A percentile compares a stretch with the other conserved stretches of the same genome.
Evolutionary conservation across 805 yeast genomes (phyloP).

Genomic region (Starmerella gropengiesseri): DNA sequence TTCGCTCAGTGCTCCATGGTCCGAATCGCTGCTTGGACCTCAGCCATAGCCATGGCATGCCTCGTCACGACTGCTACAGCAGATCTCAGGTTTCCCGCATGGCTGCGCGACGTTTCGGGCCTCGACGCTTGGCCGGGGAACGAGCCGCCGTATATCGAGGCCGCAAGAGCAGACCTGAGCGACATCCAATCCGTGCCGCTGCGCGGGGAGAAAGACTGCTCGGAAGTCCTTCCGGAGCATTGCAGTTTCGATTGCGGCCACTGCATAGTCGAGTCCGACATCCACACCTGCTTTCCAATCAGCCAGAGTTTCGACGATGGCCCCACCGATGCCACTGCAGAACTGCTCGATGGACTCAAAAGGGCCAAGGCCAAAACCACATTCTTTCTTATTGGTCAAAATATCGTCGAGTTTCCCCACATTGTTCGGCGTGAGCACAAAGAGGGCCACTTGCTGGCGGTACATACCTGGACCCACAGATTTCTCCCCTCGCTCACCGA

Average conservation of each 20-base stretch:
- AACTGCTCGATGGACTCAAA: slow-evolving; percentile 42
- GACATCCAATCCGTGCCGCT: slow-evolving; percentile 39
- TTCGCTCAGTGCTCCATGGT: too few species aligned
- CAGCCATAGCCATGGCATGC: too few species aligned
- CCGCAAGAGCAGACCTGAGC: slow-evolving; percentile 47
- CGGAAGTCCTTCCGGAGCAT: slow-evolving; percentile 28
- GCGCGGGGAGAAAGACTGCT: slow-evolving; percentile 14
- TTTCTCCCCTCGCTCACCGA: slow-evolving; percentile 68
- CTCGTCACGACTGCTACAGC: too few species aligned
- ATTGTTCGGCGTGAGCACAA: slow-evolving; percentile 46
- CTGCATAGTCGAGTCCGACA: slow-evolving; percentile 68
- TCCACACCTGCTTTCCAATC: slow-evolving; percentile 57
- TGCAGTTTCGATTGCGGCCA: slow-evolving; percentile 83
- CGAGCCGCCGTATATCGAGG: slow-evolving; percentile 65
- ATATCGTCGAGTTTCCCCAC: slow-evolving; percentile 67
- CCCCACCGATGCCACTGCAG: slow-evolving; percentile 63
- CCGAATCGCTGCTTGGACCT: too few species aligned
- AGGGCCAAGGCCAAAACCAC: slow-evolving; percentile 43
- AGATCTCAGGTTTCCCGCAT: slow-evolving; percentile 45
- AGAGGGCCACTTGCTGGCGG: slow-evolving; percentile 68
- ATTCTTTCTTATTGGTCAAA: slow-evolving; percentile 76
- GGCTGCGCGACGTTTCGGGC: slow-evolving; percentile 72
- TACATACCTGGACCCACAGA: slow-evolving; percentile 90
- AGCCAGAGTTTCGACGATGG: slow-evolving; percentile 95
- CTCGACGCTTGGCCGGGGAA: slow-evolving; percentile 71